phyloP scores from a whole-genome alignment of 345 rosid genomes.

The Citrus reticulata region DNA sequence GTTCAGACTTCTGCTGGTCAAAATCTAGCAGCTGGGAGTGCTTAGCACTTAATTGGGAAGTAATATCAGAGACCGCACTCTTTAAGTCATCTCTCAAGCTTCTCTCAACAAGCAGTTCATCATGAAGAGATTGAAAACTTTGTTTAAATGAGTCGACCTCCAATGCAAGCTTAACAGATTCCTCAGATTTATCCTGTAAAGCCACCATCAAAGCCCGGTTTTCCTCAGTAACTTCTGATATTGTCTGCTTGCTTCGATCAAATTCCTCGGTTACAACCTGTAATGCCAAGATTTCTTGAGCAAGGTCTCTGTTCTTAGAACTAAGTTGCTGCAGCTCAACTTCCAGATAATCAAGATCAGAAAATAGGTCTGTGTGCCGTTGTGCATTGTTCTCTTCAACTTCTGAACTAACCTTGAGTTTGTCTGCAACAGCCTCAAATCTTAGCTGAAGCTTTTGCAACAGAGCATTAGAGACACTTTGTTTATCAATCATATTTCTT shows the following conservation, averaged over 20 bases:
- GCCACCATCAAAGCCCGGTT: slow-evolving; percentile 47
- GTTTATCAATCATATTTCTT: slow-evolving; percentile 37
- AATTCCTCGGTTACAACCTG: slow-evolving; percentile 52
- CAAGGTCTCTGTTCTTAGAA: slow-evolving; percentile 49
- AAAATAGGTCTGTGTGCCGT: slow-evolving; percentile 42
- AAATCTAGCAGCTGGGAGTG: slow-evolving; percentile 43
- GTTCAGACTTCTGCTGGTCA: slow-evolving; percentile 34
- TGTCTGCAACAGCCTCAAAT: slow-evolving; percentile 52
- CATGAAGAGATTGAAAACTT: slow-evolving; percentile 31
- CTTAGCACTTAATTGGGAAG: slow-evolving; percentile 50
- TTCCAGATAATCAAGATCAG: slow-evolving; percentile 55
- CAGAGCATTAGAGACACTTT: slow-evolving; percentile 42
- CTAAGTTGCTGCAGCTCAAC: slow-evolving; percentile 50
- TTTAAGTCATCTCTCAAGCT: slow-evolving; percentile 39
- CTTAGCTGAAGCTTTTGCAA: slow-evolving; percentile 62
- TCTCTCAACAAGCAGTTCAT: slow-evolving; percentile 52
- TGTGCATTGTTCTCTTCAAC: slow-evolving; percentile 48
- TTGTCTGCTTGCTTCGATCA: slow-evolving; percentile 47
- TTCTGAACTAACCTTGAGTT: slow-evolving; percentile 46
- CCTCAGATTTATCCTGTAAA: slow-evolving; percentile 53
- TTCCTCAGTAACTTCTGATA: slow-evolving; percentile 50
- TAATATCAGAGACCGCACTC: slow-evolving; percentile 42
- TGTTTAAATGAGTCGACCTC: slow-evolving; percentile 45
- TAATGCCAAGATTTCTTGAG: slow-evolving; percentile 49
- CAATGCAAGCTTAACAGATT: slow-evolving; percentile 38